Conservation (phyloP, 2,329 filamentous ascomycete genomes). For the Curvularia spicifera region DNA sequence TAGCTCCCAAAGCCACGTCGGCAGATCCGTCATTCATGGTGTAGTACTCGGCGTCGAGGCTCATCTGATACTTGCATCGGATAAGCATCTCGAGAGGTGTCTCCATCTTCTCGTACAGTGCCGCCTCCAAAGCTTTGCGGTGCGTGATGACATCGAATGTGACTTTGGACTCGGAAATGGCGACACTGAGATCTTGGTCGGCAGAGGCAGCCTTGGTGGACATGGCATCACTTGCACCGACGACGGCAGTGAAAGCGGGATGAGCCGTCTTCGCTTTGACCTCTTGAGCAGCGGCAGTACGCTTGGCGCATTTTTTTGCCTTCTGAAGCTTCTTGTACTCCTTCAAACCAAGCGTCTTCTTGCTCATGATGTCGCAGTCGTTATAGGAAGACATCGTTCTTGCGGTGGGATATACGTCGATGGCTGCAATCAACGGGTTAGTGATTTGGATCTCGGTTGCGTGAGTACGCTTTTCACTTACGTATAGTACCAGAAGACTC, state of each 20-base stretch:
- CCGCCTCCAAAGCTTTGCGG: conserved; percentile 9
- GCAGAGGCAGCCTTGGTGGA: too few relatives aligned
- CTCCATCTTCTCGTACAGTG: conserved; percentile 13
- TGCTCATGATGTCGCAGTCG: background rate
- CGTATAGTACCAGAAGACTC: background rate
- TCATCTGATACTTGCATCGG: background rate
- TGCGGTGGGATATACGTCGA: background rate
- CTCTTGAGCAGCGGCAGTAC: conserved; percentile 5
- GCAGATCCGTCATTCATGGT: background rate
- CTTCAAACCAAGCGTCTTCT: conserved; percentile 14
- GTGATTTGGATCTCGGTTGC: background rate
- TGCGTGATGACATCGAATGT: background rate
- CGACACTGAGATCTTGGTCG: background rate
- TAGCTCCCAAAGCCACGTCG: background rate
- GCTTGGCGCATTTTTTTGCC: conserved; percentile 7
- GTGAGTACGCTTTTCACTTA: background rate
- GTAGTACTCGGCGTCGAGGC: conserved; percentile 9
- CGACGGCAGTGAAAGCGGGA: background rate
- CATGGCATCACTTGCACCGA: background rate
- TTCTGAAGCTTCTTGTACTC: conserved; percentile 14
- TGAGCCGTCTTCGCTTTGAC: background rate
- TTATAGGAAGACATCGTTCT: background rate
- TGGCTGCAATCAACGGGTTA: background rate
- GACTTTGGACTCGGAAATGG: too few relatives aligned
- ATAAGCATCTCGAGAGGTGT: conserved; percentile 8